Percentiles rank a stretch among this genome's conserved stretches.
These are phyloP conservation scores for Hypoxylon sp. DNA, from an alignment of 2,329 filamentous ascomycete genomes.

Conservation along the genomic window DNA sequence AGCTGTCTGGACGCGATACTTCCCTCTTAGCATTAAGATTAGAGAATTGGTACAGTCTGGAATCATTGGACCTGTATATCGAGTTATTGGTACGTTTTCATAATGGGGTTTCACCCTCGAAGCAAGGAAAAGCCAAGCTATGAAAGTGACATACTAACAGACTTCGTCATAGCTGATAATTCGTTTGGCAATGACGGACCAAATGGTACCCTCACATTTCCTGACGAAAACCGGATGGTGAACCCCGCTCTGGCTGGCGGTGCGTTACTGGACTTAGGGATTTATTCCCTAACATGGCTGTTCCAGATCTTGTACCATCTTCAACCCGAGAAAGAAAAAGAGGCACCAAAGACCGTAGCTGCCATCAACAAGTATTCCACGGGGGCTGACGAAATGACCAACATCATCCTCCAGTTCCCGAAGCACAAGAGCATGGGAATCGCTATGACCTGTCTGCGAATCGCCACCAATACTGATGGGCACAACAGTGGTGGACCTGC, in stretches of 20 bases:
- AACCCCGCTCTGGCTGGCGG: slow-evolving; percentile 88
- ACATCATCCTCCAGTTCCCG: slow-evolving; percentile 83
- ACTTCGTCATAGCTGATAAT: slow-evolving; percentile 64
- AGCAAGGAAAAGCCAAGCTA: neutral
- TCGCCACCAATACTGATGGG: slow-evolving; percentile 73
- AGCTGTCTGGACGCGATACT: slow-evolving; percentile 91
- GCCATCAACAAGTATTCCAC: slow-evolving; percentile 81
- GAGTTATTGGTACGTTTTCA: slow-evolving; percentile 65
- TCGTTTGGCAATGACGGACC: slow-evolving; percentile 72
- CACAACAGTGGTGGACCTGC: slow-evolving; percentile 73
- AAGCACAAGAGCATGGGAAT: slow-evolving; percentile 78
- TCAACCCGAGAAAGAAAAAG: slow-evolving; percentile 76
- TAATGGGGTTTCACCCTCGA: neutral
- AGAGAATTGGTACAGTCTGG: slow-evolving; percentile 73
- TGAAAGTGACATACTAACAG: slow-evolving; percentile 6
- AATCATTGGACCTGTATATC: slow-evolving; percentile 73
- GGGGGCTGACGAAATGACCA: slow-evolving; percentile 84
- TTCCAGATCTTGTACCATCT: slow-evolving; percentile 91
- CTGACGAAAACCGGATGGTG: slow-evolving; percentile 80
- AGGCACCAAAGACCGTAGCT: slow-evolving; percentile 76
- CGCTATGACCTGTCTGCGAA: slow-evolving; percentile 75
- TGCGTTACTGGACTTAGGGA: slow-evolving; percentile 85
- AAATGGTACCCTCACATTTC: slow-evolving; percentile 70
- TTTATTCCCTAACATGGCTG: slow-evolving; percentile 92
- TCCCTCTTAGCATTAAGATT: slow-evolving; percentile 84